phyloP scores from a whole-genome alignment of 1,139 yeast species.

The Nadsonia starkeyi-henricii region DNA sequence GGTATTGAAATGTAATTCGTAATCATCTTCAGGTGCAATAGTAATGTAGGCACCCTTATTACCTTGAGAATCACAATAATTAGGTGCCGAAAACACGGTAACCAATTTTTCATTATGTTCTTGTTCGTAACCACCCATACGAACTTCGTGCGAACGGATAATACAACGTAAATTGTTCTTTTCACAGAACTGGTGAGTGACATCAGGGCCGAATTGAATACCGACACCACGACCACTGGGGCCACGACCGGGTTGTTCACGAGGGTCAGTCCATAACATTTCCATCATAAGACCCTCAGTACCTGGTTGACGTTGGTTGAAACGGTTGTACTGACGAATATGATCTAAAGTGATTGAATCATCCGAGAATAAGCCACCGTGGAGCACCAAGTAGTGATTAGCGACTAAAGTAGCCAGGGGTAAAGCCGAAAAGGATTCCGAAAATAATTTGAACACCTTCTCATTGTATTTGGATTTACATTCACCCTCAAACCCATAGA shows the following conservation, averaged over 20 bases:
- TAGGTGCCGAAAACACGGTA: slow-evolving; percentile 95
- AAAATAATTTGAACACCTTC: slow-evolving; percentile 69
- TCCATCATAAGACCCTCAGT: slow-evolving; percentile 92
- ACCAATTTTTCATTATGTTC: slow-evolving; percentile 80
- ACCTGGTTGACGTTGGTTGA: slow-evolving; percentile 65
- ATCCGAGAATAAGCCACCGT: slow-evolving; percentile 86
- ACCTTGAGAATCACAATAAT: slow-evolving; percentile 87
- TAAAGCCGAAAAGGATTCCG: slow-evolving; percentile 73
- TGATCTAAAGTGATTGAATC: slow-evolving; percentile 61
- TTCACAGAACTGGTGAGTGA: slow-evolving; percentile 67
- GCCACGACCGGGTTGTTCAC: slow-evolving; percentile 57
- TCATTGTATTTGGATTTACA: slow-evolving; percentile 82
- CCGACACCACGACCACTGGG: slow-evolving; percentile 94
- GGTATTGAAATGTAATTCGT: slow-evolving; percentile 39
- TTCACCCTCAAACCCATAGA: slow-evolving; percentile 93
- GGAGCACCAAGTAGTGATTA: slow-evolving; percentile 70
- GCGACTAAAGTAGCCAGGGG: slow-evolving; percentile 81
- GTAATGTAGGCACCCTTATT: slow-evolving; percentile 83
- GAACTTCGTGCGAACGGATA: slow-evolving; percentile 88
- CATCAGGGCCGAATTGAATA: slow-evolving; percentile 91
- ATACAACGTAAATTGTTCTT: slow-evolving; percentile 61
- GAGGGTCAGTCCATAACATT: slow-evolving; percentile 96
- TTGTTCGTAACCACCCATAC: slow-evolving; percentile 77
- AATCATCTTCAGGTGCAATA: slow-evolving; percentile 39
- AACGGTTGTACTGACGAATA: slow-evolving; percentile 56